phyloP scores from a whole-genome alignment of 371 early-diverging fungal species.

The Saksenaea vasiformis region DNA sequence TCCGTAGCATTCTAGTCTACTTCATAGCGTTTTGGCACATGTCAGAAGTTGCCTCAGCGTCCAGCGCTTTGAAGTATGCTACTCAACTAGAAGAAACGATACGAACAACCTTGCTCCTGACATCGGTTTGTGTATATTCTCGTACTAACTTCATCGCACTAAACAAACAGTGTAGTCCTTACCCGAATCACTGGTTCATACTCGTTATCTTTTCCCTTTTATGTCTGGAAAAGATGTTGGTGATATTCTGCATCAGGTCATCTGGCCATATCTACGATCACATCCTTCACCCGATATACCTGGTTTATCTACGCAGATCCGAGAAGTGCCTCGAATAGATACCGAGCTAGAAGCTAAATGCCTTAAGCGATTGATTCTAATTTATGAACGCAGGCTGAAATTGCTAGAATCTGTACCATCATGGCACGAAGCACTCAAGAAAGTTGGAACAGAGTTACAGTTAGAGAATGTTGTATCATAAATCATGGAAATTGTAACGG shows the following conservation, averaged over 20 bases:
- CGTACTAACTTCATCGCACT: not conserved
- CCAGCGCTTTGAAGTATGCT: conserved; percentile 34
- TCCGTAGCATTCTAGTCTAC: conserved; percentile 43
- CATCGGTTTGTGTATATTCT: conserved; percentile 20
- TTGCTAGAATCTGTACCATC: conserved; percentile 16
- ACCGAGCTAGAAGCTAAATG: conserved; percentile 26
- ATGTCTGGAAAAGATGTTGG: conserved; percentile 41
- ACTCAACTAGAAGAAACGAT: conserved; percentile 47
- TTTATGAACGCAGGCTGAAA: conserved; percentile 23
- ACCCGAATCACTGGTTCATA: conserved; percentile 23
- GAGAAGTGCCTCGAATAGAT: not conserved
- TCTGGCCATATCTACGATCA: conserved; percentile 44
- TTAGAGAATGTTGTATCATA: not conserved
- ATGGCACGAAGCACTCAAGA: conserved; percentile 25
- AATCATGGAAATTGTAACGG: not conserved
- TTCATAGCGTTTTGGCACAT: conserved; percentile 55
- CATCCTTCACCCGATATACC: conserved; percentile 13
- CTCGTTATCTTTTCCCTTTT: conserved; percentile 33
- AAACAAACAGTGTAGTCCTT: conserved; percentile 14
- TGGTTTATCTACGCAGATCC: not conserved
- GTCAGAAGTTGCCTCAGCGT: conserved; percentile 30
- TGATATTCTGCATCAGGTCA: conserved; percentile 26
- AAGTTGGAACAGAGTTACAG: not conserved
- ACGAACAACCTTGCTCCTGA: conserved; percentile 22
- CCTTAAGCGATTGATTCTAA: conserved; percentile 10